These are phyloP conservation scores for Debaryomyces subglobosus DNA, from an alignment of 1,139 yeast species.

Conservation along the genomic window DNA sequence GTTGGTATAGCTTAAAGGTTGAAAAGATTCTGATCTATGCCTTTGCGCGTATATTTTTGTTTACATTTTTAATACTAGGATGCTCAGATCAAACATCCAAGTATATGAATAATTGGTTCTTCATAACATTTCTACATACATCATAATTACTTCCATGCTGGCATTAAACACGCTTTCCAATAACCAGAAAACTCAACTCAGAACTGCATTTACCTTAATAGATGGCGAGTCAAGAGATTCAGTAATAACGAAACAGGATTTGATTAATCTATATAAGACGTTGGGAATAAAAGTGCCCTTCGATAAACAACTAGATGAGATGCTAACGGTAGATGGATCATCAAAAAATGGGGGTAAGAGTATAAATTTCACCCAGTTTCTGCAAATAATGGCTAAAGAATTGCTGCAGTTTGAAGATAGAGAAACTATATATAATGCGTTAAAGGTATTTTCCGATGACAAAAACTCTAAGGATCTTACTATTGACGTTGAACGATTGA, in stretches of 20 bases:
- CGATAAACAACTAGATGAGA: conserved; percentile 45
- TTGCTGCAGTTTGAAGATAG: conserved; percentile 61
- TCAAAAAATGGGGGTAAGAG: conserved; percentile 29
- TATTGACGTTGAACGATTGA: conserved; percentile 55
- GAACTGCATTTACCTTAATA: conserved; percentile 61
- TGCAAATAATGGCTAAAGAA: conserved; percentile 67
- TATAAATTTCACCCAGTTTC: conserved; percentile 71
- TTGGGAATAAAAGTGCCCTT: conserved; percentile 47
- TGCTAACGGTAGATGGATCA: conserved; percentile 45
- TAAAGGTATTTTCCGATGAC: conserved; percentile 57
- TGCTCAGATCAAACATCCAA: neutral
- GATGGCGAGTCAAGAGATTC: conserved; percentile 85
- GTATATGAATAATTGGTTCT: neutral
- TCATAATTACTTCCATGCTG: conserved; percentile 19
- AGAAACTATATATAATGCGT: conserved; percentile 62
- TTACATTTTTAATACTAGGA: conserved; percentile 2
- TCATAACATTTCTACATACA: neutral
- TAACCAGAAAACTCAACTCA: conserved; percentile 45
- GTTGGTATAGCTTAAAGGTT: neutral
- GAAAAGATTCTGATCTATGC: conserved; percentile 1
- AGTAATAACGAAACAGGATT: conserved; percentile 58
- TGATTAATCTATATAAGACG: conserved; percentile 57
- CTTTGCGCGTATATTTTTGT: conserved; percentile 9
- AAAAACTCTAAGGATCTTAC: conserved; percentile 36
- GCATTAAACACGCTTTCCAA: conserved; percentile 43